Base-by-base conservation (phyloP, 805 yeast genomes). In the Lipomyces orientalis region DNA sequence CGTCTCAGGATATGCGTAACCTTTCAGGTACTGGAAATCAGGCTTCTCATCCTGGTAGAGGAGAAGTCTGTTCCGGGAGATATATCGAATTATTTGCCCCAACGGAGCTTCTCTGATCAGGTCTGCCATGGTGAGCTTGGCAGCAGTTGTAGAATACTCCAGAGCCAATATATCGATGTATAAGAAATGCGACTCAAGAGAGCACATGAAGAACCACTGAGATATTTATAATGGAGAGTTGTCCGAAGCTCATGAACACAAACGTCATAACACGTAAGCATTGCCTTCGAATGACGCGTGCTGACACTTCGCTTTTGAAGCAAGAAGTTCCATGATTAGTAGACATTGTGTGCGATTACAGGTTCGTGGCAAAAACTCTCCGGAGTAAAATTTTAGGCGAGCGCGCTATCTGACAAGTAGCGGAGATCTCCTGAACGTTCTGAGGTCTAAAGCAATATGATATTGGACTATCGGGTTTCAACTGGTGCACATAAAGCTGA, bases 21-120 rank as follows among this genome's bases (percentile, higher is more conserved):
- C n/a, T 12, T 16, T 22, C n/a, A 14, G 55, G 1, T 2, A 52
- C 14, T 59, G 14, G 22, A 59, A 59, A 22, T 59, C 62, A 16
- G 62, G 60, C 60, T n/a, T 5, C 22, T 59, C 62, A 31, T 59
- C 62, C 31, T 34, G 19, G 61, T 52, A 59, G 56, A 49, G 49
- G 9, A 59, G 19, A 54, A 14, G n/a, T 7, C 8, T n/a, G 49
- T 59, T 7, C 8, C 62, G 19, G 12, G 60, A 43, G 12, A 59
- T 14, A 43, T 31, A 58, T 8, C 62, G 34, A 33, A 59, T 25
- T 19, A 59, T 2, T 14, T 52, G 62, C 9, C 62, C 62, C 25
- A 59, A 10, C 62, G 56, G 61, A 31, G 62, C 60, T 34, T 59
- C 62, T 25, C 62, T n/a, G 31, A 56, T 33, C 14, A 56, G 25